Evolutionary conservation across 805 yeast genomes (phyloP).

Genomic region (Zygosaccharomyces rouxii): DNA sequence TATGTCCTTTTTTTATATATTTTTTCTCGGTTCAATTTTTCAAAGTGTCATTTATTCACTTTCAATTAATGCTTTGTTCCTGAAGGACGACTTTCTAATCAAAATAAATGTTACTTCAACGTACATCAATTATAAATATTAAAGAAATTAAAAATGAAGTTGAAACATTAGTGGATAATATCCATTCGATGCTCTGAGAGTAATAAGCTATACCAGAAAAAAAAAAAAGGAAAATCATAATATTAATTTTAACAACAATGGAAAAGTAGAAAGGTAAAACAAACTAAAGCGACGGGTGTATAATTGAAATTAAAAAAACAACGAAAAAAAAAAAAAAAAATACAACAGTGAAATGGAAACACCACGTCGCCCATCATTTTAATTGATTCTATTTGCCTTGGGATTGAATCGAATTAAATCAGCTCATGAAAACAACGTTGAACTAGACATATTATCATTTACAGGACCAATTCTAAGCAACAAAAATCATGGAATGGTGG

Average conservation of each 20-base stretch:
- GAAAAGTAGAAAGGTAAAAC: not conserved
- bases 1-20: too few species aligned
- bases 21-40: too few species aligned
- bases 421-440: not conserved
- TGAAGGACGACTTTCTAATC: not conserved
- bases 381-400: not conserved
- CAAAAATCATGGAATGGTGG: constrained; percentile 1
- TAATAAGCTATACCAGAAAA: not conserved
- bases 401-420: not conserved
- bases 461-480: constrained; percentile 1
- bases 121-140: not conserved
- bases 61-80: not conserved
- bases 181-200: constrained; percentile 13
- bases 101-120: not conserved
- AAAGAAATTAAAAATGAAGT: constrained; percentile 13
- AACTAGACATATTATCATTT: not conserved
- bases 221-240: not conserved
- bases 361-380: constrained; percentile 1
- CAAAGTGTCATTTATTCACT: too few species aligned
- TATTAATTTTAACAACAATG: constrained; percentile 1
- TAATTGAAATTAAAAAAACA: constrained; percentile 11
- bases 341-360: not conserved
- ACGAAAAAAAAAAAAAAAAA: constrained; percentile 1
- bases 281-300: constrained; percentile 5
- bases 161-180: constrained; percentile 11